Evolutionary conservation across 108 stramenopile genomes (phyloP), one percentile per base, ranked within the genome.

Genomic region (Nitzschia palea): DNA sequence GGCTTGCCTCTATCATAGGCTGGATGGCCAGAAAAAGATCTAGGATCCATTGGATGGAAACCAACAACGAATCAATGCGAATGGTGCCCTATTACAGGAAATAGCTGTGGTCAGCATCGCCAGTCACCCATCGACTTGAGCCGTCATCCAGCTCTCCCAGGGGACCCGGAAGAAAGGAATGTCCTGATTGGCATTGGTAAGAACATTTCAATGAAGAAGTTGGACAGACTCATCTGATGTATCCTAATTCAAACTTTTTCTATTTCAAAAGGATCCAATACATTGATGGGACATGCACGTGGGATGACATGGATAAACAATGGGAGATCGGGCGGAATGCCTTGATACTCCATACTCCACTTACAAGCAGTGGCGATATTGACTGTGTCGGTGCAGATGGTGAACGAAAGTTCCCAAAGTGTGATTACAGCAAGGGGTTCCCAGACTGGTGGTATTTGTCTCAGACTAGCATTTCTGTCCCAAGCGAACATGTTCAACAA

Each of bases 51-150:
- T 23, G 78, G 74, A 17, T 83, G 73, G 73, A 25, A 43, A 22
- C 54, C 72, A 14, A 27, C 60, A 6, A 40, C 70, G 0, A 83
- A 83, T 54, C 26, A 62, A 2, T 83, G 82, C 33, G 40, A 42
- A 36, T 79, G 67, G 74, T 83, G 82, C 51, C 78, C 82, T 29
- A 30, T 45, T 18, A 57, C 43, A 26, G 67, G 74, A 36, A 76
- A 68, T 26, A 56, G 34, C 9, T 68, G 67, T 50, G 54, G 40
- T 4, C 66, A 76, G 3, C 74, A 76, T 45, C 73, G 80, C 37
- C 75, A 80, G 57, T 84, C 79, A 36, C 88, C 88, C 50, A 82
- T 89, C 44, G 64, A 84, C 47, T 71, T 89, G 63, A 59, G 74
- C 55, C 75, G 85, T 37, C 77, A 89, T 73, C 74, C 77, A 50